Evolutionary conservation across 371 early-diverging fungal species (phyloP), one percentile per base, ranked within the genome.

Genomic region (Astathelohania contejeani): DNA sequence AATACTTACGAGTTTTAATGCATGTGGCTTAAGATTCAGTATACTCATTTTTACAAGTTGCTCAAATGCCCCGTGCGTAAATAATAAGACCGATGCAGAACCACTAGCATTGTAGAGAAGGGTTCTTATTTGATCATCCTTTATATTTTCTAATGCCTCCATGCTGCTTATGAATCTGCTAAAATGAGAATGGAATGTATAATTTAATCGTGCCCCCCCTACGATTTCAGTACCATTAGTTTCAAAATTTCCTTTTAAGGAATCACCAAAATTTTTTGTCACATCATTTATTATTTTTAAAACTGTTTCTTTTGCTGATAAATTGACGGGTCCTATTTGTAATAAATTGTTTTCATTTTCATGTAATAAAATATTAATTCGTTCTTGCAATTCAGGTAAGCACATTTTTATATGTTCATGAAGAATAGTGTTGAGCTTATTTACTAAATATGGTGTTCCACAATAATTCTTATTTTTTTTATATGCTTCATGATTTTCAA

Each of bases 61-160:
- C 71, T 93, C 92, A 70, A 95, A 97, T 1, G 93, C 94, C 29
- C 83, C 84, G 1, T 93, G 89, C 1, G 84, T 88, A 20, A 97
- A 90, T 76, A 93, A 90, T 20, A 93, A 78, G 20, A 88, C 82
- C 2, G 92, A 90, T 9, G 88, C 82, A 3, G 90, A 86, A 38
- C 92, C 88, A 37, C 88, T 84, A 24, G 91, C 89, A 75, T 97
- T 94, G 77, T 91, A 91, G 35, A 95, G 74, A 46, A 91, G 84
- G 3, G 87, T 90, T 56, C 93, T 83, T 69, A 97, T 94, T 71
- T 95, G 90, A 0, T 82, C 80, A 72, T 94, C 94, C 65, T 91
- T 89, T 65, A 89, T 81, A 62, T 88, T 86, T 55, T 89, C 90
- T 48, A 94, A 83, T 7, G 91, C 88, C 70, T 93, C 90, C 64